Percentiles rank a stretch among this genome's conserved stretches.
Conservation (phyloP, 495 filamentous ascomycete species). For the Daldinia concentrica region DNA sequence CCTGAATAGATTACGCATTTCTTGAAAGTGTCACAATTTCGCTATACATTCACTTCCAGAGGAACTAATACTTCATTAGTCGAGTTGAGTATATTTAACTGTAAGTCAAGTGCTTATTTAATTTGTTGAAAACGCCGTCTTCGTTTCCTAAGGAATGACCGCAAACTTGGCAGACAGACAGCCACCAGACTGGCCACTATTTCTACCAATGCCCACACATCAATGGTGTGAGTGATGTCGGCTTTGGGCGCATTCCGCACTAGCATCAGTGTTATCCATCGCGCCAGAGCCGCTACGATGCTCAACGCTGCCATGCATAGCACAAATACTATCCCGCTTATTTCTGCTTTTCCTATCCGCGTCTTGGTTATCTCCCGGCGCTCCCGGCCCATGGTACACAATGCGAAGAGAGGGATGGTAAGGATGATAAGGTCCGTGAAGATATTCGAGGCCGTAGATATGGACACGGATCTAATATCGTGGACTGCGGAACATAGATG, state of each 20-base stretch:
- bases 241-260: slow-evolving; percentile 9
- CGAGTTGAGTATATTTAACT: neutral
- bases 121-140: slow-evolving; percentile 6
- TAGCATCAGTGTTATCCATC: slow-evolving; percentile 7
- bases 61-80: no score
- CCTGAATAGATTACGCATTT: neutral
- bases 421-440: slow-evolving; percentile 5
- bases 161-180: slow-evolving; percentile 10
- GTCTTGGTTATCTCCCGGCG: slow-evolving; percentile 12
- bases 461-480: slow-evolving; percentile 9
- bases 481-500: slow-evolving; percentile 9
- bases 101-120: neutral
- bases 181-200: slow-evolving; percentile 15
- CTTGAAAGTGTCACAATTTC: neutral
- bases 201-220: slow-evolving; percentile 11
- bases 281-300: slow-evolving; percentile 9
- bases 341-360: slow-evolving; percentile 4
- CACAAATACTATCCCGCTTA: slow-evolving; percentile 13
- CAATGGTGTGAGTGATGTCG: slow-evolving; percentile 14
- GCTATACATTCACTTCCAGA: neutral
- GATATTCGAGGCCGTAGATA: slow-evolving; percentile 12
- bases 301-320: slow-evolving; percentile 10
- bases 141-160: slow-evolving; percentile 11
- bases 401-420: neutral
- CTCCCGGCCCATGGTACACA: slow-evolving; percentile 7